Percentiles rank a stretch among this genome's conserved stretches.
Conservation (phyloP, 108 stramenopile species). For the Cyclostephanos tholiformis region DNA sequence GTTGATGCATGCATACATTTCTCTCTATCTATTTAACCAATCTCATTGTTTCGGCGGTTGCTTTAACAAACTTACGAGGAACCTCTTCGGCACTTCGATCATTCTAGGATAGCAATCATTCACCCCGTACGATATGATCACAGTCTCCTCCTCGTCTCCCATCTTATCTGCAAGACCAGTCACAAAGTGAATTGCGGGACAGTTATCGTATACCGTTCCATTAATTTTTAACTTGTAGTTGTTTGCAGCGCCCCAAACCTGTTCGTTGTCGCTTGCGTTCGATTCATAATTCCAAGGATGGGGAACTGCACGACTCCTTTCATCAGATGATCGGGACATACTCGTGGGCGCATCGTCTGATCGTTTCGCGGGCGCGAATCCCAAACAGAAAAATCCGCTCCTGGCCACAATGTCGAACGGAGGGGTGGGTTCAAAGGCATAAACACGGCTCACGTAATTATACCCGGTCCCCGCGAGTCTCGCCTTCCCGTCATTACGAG, state of each 20-base stretch:
- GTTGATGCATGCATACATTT: no score
- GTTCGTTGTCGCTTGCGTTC: slow-evolving; percentile 39
- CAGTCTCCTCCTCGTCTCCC: slow-evolving; percentile 39
- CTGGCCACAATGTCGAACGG: slow-evolving; percentile 51
- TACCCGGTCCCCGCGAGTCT: neutral
- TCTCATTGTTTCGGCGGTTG: neutral
- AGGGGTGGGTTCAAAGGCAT: slow-evolving; percentile 43
- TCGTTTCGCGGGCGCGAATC: slow-evolving; percentile 29
- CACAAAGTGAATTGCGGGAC: slow-evolving; percentile 51
- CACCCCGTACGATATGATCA: slow-evolving; percentile 51
- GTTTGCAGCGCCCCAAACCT: slow-evolving; percentile 31
- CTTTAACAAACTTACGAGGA: slow-evolving; percentile 41
- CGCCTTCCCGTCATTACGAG: neutral
- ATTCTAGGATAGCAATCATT: slow-evolving; percentile 59
- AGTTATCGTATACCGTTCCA: slow-evolving; percentile 15
- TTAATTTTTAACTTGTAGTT: slow-evolving; percentile 35
- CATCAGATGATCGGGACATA: no score
- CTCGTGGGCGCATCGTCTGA: no score
- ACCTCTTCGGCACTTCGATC: slow-evolving; percentile 44
- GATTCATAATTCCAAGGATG: neutral
- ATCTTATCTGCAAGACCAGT: slow-evolving; percentile 48
- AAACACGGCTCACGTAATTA: slow-evolving; percentile 42
- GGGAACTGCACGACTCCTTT: no score
- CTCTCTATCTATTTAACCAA: no score
- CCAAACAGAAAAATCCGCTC: slow-evolving; percentile 49